Base-by-base conservation (phyloP, 768 basidiomycete genomes). In the Termitomyces sp. region DNA sequence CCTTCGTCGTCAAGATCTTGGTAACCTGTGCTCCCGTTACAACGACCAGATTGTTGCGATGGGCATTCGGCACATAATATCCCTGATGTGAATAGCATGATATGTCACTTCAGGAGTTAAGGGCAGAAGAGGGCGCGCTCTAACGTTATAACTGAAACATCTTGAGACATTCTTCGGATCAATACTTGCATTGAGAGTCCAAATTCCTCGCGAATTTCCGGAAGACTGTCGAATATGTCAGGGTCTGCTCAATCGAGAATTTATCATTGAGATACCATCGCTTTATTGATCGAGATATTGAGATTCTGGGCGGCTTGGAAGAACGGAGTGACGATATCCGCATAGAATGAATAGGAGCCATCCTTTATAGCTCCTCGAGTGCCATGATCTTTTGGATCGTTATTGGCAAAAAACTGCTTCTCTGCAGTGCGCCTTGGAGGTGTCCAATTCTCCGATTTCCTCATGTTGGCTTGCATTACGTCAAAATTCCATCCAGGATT, bases 401-500 rank as follows among this genome's bases (percentile, higher is more conserved):
- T 35, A 23, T 50, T 56, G 11, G 49, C 54, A 36, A 36, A 39
- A 22, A 22, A 50, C 15, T 50, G 15, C 15, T 38, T 10, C 35
- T 56, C 5, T 7, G 44, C 16, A 3, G 36, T 22, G 16, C 2
- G 10, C 27, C 15, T 40, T 7, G 54, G 48, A 7, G 48, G 41
- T 5, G 54, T 50, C 48, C 48, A 43, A 15, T 56, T 56, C 31
- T 50, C 48, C 3, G 54, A 50, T 35, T 50, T 56, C 31, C 50
- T 56, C 22, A 56, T 50, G 13, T 29, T 18, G 2, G 23, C 31
- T 44, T 50, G 54, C 7, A 43, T 44, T 33, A 20, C 43, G 11
- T 51, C 32, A 16, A 36, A 56, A 15, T 42, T 44, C 55, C 55
- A 56, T 38, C 55, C 55, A 38, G 50, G 36, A 44, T 56, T 56